A percentile compares a stretch with the other conserved stretches of the same genome.
phyloP scores from a whole-genome alignment of 1,284 basidiomycete species.

The Calocybe gambosa region DNA sequence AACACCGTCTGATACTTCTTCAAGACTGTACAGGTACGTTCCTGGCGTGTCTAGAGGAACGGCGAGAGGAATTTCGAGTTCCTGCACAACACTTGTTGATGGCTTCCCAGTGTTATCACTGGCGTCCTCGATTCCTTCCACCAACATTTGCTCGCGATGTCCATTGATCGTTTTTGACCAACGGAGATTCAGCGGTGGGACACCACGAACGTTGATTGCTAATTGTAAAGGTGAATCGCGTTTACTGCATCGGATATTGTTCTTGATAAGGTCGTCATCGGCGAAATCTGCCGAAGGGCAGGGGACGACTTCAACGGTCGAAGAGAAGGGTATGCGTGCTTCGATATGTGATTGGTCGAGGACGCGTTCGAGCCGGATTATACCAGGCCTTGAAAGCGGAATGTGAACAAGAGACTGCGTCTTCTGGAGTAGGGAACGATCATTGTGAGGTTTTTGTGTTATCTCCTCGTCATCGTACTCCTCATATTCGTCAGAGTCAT shows the following conservation, averaged over 20 bases:
- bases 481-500: constrained; percentile 52
- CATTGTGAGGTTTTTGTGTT: constrained; percentile 23
- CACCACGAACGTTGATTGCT: constrained; percentile 66
- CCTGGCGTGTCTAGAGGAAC: constrained; percentile 59
- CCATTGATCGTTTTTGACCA: constrained; percentile 70
- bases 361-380: constrained; percentile 67
- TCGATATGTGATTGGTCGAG: constrained; percentile 64
- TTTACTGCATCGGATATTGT: constrained; percentile 66
- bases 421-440: constrained; percentile 47
- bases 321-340: constrained; percentile 57
- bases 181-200: constrained; percentile 72
- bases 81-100: constrained; percentile 36
- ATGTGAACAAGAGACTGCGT: constrained; percentile 74
- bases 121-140: constrained; percentile 78
- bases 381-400: constrained; percentile 63
- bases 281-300: constrained; percentile 75
- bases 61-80: constrained; percentile 62
- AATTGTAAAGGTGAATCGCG: constrained; percentile 59
- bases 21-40: constrained; percentile 61
- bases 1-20: constrained; percentile 68
- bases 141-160: constrained; percentile 60
- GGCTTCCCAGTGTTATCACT: constrained; percentile 19
- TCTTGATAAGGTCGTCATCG: constrained; percentile 34
- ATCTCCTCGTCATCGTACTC: constrained; percentile 48
- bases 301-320: constrained; percentile 72